A percentile compares a stretch with the other conserved stretches of the same genome.
Conservation (phyloP, 768 basidiomycete genomes). For the Pilatotrama ljubarskyi region DNA sequence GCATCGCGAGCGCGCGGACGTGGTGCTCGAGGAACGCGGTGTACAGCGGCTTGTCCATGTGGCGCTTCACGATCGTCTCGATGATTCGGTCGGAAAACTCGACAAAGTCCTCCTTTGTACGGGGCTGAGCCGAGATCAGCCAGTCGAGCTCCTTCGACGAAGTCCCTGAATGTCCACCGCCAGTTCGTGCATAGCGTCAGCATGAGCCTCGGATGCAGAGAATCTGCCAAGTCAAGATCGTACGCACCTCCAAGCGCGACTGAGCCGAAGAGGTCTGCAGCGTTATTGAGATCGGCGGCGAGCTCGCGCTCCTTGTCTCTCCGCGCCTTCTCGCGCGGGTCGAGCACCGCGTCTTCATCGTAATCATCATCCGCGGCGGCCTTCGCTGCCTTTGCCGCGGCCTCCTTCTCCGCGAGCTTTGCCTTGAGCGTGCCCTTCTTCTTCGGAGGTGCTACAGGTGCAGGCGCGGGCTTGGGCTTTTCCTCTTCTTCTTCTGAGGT, state of each 20-base stretch:
- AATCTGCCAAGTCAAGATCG: too few species aligned
- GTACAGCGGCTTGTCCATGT: conserved; percentile 83
- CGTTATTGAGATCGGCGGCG: conserved; percentile 83
- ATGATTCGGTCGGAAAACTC: conserved; percentile 72
- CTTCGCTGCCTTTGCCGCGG: conserved; percentile 57
- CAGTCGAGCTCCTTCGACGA: conserved; percentile 67
- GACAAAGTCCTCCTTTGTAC: conserved; percentile 87
- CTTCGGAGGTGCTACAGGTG: conserved; percentile 67
- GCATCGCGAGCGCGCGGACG: conserved; percentile 67
- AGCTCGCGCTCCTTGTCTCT: conserved; percentile 80
- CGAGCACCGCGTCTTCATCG: conserved; percentile 64
- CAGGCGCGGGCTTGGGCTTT: conserved; percentile 43
- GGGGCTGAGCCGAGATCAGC: conserved; percentile 76
- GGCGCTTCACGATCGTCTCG: conserved; percentile 72
- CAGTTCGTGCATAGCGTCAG: too few species aligned
- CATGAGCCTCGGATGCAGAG: too few species aligned
- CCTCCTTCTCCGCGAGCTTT: conserved; percentile 92
- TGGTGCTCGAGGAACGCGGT: conserved; percentile 82
- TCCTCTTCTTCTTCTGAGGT: conserved; percentile 69
- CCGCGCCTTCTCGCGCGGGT: conserved; percentile 76
- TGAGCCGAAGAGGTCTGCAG: conserved; percentile 78
- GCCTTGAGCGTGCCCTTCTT: conserved; percentile 93
- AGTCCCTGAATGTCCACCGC: conserved; percentile 47
- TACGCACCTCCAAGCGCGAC: conserved; percentile 61
- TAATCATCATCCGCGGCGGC: conserved; percentile 53